Conservation (phyloP, 257 asterid species). For the Jacaranda mimosifolia region DNA sequence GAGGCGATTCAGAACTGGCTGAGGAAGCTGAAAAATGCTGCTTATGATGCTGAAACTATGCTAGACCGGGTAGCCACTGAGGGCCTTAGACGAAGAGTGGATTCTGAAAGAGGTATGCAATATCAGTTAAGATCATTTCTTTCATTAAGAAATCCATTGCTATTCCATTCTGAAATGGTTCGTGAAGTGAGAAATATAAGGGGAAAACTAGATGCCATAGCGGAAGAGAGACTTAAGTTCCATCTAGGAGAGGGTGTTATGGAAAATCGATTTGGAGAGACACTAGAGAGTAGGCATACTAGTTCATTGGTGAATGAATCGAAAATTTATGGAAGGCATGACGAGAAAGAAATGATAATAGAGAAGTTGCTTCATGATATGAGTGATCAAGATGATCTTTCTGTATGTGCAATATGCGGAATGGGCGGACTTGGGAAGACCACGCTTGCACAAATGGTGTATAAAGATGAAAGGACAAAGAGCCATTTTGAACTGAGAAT, state of each 20-base stretch:
- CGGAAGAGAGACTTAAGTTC: conserved; percentile 29
- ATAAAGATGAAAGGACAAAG: conserved; percentile 32
- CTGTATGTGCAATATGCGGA: conserved; percentile 43
- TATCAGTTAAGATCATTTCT: conserved; percentile 1
- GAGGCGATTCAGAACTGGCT: conserved; percentile 37
- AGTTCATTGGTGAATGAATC: conserved; percentile 39
- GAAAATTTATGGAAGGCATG: conserved; percentile 40
- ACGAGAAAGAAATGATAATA: conserved; percentile 40
- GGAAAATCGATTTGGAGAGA: conserved; percentile 30
- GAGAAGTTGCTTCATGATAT: not conserved
- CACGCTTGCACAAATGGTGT: conserved; percentile 40
- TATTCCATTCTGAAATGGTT: conserved; percentile 29
- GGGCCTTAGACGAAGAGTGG: conserved; percentile 29
- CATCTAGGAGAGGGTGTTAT: conserved; percentile 33
- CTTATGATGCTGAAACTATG: conserved; percentile 51
- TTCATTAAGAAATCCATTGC: not conserved
- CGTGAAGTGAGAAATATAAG: conserved; percentile 17
- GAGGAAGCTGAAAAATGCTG: conserved; percentile 42
- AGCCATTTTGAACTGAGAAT: conserved; percentile 24
- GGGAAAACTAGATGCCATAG: conserved; percentile 33
- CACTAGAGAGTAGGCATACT: conserved; percentile 29
- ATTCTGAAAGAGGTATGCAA: conserved; percentile 10
- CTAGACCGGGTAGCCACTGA: conserved; percentile 39
- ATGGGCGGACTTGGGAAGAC: conserved; percentile 52
- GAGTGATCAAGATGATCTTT: conserved; percentile 26